These are phyloP conservation scores for Yarrowia divulgata DNA, from an alignment of 805 yeast species.

Conservation along the genomic window DNA sequence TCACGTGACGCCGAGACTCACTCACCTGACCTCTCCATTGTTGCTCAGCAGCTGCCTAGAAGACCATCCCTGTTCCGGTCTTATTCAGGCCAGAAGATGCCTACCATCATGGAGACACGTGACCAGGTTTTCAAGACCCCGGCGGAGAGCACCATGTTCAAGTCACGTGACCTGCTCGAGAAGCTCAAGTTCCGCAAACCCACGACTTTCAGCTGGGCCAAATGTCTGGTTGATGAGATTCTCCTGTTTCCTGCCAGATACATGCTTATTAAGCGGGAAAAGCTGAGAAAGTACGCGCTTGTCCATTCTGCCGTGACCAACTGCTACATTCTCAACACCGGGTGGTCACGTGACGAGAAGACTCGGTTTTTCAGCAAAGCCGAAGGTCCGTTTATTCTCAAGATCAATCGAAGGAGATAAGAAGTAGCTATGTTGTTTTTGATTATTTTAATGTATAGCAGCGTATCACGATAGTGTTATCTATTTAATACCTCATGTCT, in stretches of 20 bases:
- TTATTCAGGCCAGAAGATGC: not conserved
- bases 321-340: not conserved
- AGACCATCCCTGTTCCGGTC: not conserved
- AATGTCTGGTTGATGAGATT: constrained; percentile 7
- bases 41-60: not conserved
- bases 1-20: not conserved
- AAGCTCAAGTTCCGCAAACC: constrained; percentile 3
- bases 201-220: not conserved
- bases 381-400: constrained; percentile 5
- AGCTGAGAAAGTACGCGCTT: constrained; percentile 7
- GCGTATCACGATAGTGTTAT: not conserved
- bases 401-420: not conserved
- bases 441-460: not conserved
- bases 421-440: not conserved
- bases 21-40: not conserved
- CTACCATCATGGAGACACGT: not conserved
- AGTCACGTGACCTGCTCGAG: constrained; percentile 3
- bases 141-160: not conserved
- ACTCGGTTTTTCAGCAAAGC: not conserved
- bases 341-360: not conserved
- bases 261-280: constrained; percentile 12
- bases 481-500: not conserved
- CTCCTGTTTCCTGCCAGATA: not conserved
- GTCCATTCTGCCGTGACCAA: constrained; percentile 18
- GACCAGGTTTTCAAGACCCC: not conserved